Conservation (phyloP, 2,329 filamentous ascomycete species). For the Calcarisporium arbuscula region DNA sequence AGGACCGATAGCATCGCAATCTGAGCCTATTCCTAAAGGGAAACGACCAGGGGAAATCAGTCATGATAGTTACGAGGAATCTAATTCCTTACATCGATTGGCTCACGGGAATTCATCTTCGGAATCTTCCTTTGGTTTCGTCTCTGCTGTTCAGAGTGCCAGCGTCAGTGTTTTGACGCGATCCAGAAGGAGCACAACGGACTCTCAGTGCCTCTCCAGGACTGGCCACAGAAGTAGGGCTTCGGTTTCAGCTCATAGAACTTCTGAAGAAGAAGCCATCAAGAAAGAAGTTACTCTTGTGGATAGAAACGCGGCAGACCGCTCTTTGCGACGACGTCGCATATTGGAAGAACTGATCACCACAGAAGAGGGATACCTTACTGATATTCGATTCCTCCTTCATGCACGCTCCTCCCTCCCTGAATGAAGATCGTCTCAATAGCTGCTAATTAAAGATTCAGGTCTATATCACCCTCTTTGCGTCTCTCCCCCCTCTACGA, state of each 20-base stretch:
- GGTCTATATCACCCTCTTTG: slow-evolving; percentile 71
- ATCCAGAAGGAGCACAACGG: slow-evolving; percentile 46
- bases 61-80: slow-evolving; percentile 2
- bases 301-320: slow-evolving; percentile 64
- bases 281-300: slow-evolving; percentile 46
- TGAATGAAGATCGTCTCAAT: background rate
- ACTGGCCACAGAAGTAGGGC: slow-evolving; percentile 58
- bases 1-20: slow-evolving; percentile 18
- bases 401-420: slow-evolving; percentile 59
- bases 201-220: slow-evolving; percentile 48
- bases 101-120: slow-evolving; percentile 57
- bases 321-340: slow-evolving; percentile 68
- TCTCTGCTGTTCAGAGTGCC: slow-evolving; percentile 74
- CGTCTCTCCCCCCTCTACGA: slow-evolving; percentile 62
- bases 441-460: slow-evolving; percentile 26
- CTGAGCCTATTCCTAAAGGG: background rate
- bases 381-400: slow-evolving; percentile 77
- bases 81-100: background rate
- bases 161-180: slow-evolving; percentile 63
- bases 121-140: slow-evolving; percentile 69
- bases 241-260: slow-evolving; percentile 52
- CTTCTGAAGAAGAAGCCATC: slow-evolving; percentile 59
- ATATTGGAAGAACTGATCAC: slow-evolving; percentile 79
- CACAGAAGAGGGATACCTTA: slow-evolving; percentile 85
- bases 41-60: slow-evolving; percentile 5